Evolutionary conservation across 2,329 filamentous ascomycete genomes (phyloP).

Genomic region (Pyricularia grisea): DNA sequence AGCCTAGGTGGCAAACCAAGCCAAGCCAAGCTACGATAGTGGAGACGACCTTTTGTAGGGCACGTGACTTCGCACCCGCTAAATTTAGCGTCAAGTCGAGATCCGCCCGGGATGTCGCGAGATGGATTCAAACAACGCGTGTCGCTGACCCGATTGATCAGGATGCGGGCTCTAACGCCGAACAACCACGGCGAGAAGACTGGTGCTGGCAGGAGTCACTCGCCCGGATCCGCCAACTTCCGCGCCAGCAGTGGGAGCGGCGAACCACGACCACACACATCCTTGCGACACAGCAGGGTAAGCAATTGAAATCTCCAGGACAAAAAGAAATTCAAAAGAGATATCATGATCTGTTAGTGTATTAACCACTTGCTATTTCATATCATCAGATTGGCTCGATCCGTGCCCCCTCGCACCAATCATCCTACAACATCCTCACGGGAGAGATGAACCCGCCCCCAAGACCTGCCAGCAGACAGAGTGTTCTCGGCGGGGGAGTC

Average conservation of each 20-base stretch:
- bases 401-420: conserved; percentile 17
- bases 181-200: neutral
- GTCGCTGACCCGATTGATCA: neutral
- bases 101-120: neutral
- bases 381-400: conserved; percentile 15
- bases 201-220: neutral
- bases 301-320: conserved; percentile 1
- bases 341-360: neutral
- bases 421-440: conserved; percentile 29
- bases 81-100: neutral
- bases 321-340: neutral
- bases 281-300: conserved; percentile 20
- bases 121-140: neutral
- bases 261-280: conserved; percentile 16
- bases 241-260: conserved; percentile 14
- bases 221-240: conserved; percentile 9
- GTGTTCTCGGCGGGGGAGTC: neutral
- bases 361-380: neutral
- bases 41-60: neutral
- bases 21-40: neutral
- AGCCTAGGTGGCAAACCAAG: too few species aligned
- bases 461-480: neutral
- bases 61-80: conserved; percentile 1
- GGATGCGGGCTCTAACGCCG: conserved; percentile 1
- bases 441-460: conserved; percentile 16